Evolutionary conservation across 306 rosid species (phyloP).

Genomic region (Acacia melanoxylon): DNA sequence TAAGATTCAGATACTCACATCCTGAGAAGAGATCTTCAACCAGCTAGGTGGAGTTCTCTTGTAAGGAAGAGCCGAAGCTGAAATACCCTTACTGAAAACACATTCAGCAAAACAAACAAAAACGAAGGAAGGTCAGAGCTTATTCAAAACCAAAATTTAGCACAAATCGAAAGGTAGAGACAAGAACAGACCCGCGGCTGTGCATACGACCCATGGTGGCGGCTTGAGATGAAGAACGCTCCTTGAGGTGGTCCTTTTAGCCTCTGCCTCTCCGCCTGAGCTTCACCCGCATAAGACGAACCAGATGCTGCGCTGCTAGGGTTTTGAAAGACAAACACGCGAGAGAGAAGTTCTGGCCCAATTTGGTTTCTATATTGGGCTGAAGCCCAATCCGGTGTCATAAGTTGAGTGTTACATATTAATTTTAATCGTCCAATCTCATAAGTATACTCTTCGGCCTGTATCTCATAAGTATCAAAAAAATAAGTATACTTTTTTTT

Average conservation of each 20-base stretch:
- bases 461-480: too few species aligned
- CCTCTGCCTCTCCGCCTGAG: background rate
- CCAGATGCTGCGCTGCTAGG: too few species aligned
- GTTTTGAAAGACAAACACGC: too few species aligned
- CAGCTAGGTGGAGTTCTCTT: background rate
- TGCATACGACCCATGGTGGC: constrained; percentile 63
- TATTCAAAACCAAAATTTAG: background rate
- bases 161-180: background rate
- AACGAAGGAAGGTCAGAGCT: too few species aligned
- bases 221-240: background rate
- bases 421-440: too few species aligned
- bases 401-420: too few species aligned
- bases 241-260: background rate
- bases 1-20: background rate
- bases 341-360: background rate
- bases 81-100: constrained; percentile 1
- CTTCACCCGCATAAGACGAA: background rate
- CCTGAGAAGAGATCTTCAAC: background rate
- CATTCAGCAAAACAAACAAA: too few species aligned
- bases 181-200: constrained; percentile 50
- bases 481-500: too few species aligned
- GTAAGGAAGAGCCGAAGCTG: constrained; percentile 3
- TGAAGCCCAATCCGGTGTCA: too few species aligned
- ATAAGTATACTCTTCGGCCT: too few species aligned
- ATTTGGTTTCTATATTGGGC: too few species aligned